phyloP scores from a whole-genome alignment of 345 rosid species.

The Salix dunnii region DNA sequence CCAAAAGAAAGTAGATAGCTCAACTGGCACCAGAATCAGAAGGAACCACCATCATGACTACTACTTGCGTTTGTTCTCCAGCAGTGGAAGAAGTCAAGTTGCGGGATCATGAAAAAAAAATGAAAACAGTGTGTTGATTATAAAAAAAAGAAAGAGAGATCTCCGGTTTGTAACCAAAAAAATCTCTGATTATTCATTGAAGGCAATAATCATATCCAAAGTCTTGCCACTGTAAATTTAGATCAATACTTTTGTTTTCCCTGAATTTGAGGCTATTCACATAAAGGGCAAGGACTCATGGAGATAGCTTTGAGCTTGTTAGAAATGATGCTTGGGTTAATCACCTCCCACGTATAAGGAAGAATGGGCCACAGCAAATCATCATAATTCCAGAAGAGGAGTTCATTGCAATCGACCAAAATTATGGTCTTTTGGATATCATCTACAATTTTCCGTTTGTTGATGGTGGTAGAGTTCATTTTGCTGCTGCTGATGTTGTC shows the following conservation, averaged over 20 bases:
- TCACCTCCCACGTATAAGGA: background rate
- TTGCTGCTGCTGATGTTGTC: background rate
- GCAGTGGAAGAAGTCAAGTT: too few relatives aligned
- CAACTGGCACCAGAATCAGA: too few relatives aligned
- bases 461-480: background rate
- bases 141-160: too few relatives aligned
- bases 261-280: background rate
- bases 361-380: background rate
- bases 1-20: background rate
- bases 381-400: background rate
- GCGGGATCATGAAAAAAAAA: too few relatives aligned
- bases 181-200: background rate
- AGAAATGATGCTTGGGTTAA: background rate
- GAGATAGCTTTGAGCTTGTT: background rate
- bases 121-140: too few relatives aligned
- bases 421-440: background rate
- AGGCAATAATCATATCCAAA: background rate
- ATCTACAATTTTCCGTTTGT: background rate
- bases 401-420: background rate
- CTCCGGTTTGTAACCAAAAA: background rate
- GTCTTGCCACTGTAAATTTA: background rate
- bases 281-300: too few relatives aligned
- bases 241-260: background rate
- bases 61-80: too few relatives aligned
- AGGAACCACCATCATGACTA: too few relatives aligned